These are phyloP conservation scores for Trichoderma virens DNA, from an alignment of 495 filamentous ascomycete species.

Conservation along the genomic window DNA sequence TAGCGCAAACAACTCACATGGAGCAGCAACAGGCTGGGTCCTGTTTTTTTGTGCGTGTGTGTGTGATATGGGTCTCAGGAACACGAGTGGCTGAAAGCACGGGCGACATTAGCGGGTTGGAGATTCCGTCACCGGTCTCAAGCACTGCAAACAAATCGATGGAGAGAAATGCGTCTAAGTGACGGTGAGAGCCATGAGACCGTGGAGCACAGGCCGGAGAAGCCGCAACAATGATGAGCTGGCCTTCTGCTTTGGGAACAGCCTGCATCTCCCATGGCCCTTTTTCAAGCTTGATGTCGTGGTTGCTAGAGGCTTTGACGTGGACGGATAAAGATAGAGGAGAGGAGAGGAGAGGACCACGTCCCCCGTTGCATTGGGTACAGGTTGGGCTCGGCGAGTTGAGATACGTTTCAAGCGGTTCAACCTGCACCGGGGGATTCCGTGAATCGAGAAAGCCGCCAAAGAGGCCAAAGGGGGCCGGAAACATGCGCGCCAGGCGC, in stretches of 20 bases:
- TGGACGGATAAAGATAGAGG: not conserved
- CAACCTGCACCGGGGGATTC: not conserved
- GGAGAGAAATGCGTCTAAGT: not conserved
- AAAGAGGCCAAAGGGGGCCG: not conserved
- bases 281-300: not conserved
- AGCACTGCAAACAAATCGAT: not conserved
- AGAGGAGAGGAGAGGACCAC: not conserved
- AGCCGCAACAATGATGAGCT: conserved; percentile 4
- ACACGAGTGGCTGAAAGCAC: not conserved
- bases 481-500: not conserved
- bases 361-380: not conserved
- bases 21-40: not conserved
- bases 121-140: not conserved
- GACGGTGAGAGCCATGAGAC: not conserved
- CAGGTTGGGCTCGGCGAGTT: not conserved
- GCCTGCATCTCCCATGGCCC: not conserved
- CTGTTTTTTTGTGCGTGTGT: no score
- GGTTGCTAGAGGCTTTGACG: not conserved
- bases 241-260: conserved; percentile 5
- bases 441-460: not conserved
- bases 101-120: not conserved
- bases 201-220: not conserved
- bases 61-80: not conserved
- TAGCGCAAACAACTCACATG: not conserved
- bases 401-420: not conserved